phyloP scores from a whole-genome alignment of 106 monocot genomes.

The Apostasia ramifera region DNA sequence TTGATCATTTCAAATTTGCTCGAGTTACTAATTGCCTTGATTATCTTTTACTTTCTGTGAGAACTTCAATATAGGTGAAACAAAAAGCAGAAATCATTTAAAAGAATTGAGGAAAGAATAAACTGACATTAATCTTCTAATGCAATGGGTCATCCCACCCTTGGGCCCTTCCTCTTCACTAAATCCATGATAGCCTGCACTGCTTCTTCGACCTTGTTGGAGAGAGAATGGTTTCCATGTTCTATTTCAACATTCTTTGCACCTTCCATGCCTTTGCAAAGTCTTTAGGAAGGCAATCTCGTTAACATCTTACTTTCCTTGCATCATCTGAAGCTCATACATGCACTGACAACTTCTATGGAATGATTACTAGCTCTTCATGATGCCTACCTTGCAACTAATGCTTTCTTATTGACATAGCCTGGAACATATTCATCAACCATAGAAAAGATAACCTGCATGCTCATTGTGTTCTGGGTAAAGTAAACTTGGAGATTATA shows the following conservation, averaged over 20 bases:
- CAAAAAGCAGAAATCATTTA: too few relatives aligned
- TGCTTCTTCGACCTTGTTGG: slow-evolving; percentile 83
- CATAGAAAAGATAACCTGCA: slow-evolving; percentile 98
- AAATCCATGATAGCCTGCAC: slow-evolving; percentile 84
- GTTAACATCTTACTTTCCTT: not conserved
- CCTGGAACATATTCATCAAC: slow-evolving; percentile 96
- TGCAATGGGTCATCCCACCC: slow-evolving; percentile 99
- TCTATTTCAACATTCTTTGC: slow-evolving; percentile 95
- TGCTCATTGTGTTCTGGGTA: not conserved
- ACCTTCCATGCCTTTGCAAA: slow-evolving; percentile 80
- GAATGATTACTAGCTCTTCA: not conserved
- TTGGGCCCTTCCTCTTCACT: slow-evolving; percentile 86
- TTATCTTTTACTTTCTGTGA: too few relatives aligned
- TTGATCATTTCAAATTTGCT: too few relatives aligned
- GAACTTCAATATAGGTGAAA: too few relatives aligned
- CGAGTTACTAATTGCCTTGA: too few relatives aligned
- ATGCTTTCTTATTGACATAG: slow-evolving; percentile 89
- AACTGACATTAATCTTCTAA: slow-evolving; percentile 11
- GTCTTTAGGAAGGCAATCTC: slow-evolving; percentile 19
- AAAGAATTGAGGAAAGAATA: too few relatives aligned
- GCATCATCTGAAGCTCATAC: not conserved
- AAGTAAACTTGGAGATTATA: too few relatives aligned
- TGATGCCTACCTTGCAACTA: slow-evolving; percentile 61
- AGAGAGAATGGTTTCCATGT: slow-evolving; percentile 83
- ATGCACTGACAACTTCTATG: too few relatives aligned